phyloP scores from a whole-genome alignment of 2,329 filamentous ascomycete genomes.

The Cytospora leucostoma region DNA sequence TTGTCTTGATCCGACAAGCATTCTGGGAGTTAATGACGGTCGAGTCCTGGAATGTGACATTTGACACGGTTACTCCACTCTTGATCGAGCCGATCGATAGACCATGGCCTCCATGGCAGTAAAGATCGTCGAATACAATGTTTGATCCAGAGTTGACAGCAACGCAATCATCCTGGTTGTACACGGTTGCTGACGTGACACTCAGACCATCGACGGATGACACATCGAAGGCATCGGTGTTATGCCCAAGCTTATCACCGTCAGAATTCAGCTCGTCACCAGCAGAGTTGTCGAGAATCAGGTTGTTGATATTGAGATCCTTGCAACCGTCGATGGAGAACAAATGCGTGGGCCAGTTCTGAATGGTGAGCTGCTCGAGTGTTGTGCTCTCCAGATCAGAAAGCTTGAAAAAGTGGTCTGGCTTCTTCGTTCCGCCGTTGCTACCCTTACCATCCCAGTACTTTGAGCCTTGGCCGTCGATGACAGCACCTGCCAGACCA shows the following conservation, averaged over 20 bases:
- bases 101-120: slow-evolving; percentile 48
- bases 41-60: slow-evolving; percentile 51
- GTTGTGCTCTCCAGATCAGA: slow-evolving; percentile 41
- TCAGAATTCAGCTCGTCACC: slow-evolving; percentile 35
- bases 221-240: slow-evolving; percentile 63
- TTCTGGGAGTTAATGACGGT: slow-evolving; percentile 55
- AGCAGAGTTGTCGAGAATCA: slow-evolving; percentile 43
- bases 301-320: slow-evolving; percentile 38
- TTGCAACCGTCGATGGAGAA: slow-evolving; percentile 43
- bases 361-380: slow-evolving; percentile 42
- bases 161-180: slow-evolving; percentile 64
- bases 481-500: slow-evolving; percentile 28
- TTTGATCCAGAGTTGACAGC: slow-evolving; percentile 56
- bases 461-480: slow-evolving; percentile 26
- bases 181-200: slow-evolving; percentile 54
- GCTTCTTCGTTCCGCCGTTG: slow-evolving; percentile 43
- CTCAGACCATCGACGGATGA: slow-evolving; percentile 50
- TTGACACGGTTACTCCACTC: slow-evolving; percentile 53
- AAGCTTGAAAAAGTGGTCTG: slow-evolving; percentile 54
- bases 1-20: slow-evolving; percentile 54
- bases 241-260: slow-evolving; percentile 39
- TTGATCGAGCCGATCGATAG: slow-evolving; percentile 47
- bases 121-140: slow-evolving; percentile 48
- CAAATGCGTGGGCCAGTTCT: slow-evolving; percentile 46
- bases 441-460: slow-evolving; percentile 39